phyloP scores from a whole-genome alignment of 108 stramenopile genomes.

The Skeletonema costatum region DNA sequence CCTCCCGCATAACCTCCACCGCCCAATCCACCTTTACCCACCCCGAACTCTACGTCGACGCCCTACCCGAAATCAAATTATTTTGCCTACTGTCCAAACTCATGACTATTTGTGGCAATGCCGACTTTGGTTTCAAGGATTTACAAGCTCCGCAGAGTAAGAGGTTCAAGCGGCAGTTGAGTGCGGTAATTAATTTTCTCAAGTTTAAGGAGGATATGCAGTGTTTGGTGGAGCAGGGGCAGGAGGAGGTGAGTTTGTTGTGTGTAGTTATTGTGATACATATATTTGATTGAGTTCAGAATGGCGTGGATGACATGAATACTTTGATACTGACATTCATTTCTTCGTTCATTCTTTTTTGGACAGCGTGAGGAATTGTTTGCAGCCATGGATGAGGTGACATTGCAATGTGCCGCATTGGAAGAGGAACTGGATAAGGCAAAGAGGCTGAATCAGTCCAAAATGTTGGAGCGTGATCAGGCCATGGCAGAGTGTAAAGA shows the following conservation, averaged over 20 bases:
- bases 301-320: too few species aligned
- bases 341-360: neutral
- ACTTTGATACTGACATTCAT: neutral
- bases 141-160: conserved; percentile 67
- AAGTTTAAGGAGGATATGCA: conserved; percentile 92
- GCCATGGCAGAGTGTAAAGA: conserved; percentile 78
- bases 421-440: conserved; percentile 52
- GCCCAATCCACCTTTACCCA: conserved; percentile 32
- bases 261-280: conserved; percentile 33
- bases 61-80: conserved; percentile 82
- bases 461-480: conserved; percentile 58
- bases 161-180: conserved; percentile 86
- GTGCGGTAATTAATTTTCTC: conserved; percentile 94
- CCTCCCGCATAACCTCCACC: conserved; percentile 6
- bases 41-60: conserved; percentile 89
- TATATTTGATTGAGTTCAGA: too few species aligned
- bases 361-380: conserved; percentile 61
- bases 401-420: conserved; percentile 61
- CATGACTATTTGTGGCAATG: conserved; percentile 84
- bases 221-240: conserved; percentile 67
- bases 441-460: conserved; percentile 34
- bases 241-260: conserved; percentile 28
- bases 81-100: conserved; percentile 75
- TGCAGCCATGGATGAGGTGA: conserved; percentile 64
- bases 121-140: conserved; percentile 91